Conservation (phyloP, 352 stramenopile genomes). For the Phytophthora podocarpi region DNA sequence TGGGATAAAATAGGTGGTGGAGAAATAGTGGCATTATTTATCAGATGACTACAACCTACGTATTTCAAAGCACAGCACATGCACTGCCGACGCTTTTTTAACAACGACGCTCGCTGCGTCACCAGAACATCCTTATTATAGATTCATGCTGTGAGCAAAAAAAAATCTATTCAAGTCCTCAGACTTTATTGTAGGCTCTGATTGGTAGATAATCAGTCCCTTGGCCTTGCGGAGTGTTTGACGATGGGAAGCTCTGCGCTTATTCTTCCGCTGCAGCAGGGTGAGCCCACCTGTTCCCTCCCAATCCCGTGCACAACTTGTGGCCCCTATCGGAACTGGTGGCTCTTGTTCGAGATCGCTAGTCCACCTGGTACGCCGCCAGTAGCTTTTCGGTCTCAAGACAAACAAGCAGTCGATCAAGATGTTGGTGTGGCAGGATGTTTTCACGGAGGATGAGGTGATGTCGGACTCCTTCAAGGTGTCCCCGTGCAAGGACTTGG, state of each 20-base stretch:
- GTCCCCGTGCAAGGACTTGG: conserved; percentile 48
- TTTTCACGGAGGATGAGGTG: conserved; percentile 73
- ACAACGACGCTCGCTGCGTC: no score
- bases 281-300: not conserved
- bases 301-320: not conserved
- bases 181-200: no score
- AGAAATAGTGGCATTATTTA: no score
- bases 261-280: not conserved
- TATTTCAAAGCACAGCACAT: no score
- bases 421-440: conserved; percentile 75
- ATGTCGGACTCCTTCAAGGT: conserved; percentile 71
- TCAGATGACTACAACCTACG: no score
- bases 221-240: not conserved
- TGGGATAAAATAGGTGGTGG: no score
- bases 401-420: conserved; percentile 26
- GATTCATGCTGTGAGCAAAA: no score
- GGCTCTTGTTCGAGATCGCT: conserved; percentile 28
- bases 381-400: conserved; percentile 39
- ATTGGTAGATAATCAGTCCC: conserved; percentile 17
- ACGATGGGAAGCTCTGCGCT: not conserved
- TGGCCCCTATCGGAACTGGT: conserved; percentile 26
- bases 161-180: no score
- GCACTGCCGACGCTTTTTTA: no score
- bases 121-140: no score
- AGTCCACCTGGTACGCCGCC: not conserved